phyloP scores from a whole-genome alignment of 2,329 filamentous ascomycete genomes.

The Monosporascus sp. region DNA sequence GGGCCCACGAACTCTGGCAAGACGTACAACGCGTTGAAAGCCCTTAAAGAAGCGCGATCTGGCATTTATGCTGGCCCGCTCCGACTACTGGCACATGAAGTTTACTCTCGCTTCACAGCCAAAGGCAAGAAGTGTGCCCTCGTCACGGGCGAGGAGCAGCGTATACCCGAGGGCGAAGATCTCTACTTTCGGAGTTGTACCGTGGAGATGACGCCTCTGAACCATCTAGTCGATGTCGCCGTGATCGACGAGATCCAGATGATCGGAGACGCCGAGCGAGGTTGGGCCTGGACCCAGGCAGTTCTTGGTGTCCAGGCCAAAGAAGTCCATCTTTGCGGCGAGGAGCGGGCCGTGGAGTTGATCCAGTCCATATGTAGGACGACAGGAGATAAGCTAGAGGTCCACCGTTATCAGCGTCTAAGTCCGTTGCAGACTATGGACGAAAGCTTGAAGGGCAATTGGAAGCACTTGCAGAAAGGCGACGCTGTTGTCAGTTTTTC shows the following conservation, averaged over 20 bases:
- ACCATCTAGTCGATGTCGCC: slow-evolving; percentile 68
- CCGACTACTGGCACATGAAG: slow-evolving; percentile 84
- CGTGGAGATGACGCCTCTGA: slow-evolving; percentile 76
- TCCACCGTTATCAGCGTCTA: slow-evolving; percentile 80
- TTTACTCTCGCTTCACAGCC: slow-evolving; percentile 80
- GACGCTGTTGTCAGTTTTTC: slow-evolving; percentile 89
- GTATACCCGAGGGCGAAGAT: slow-evolving; percentile 56
- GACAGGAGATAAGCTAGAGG: slow-evolving; percentile 74
- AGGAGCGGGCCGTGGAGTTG: slow-evolving; percentile 74
- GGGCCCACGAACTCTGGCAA: slow-evolving; percentile 98
- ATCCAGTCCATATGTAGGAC: slow-evolving; percentile 72
- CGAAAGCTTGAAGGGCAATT: slow-evolving; percentile 57
- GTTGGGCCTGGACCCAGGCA: slow-evolving; percentile 93
- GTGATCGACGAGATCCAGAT: slow-evolving; percentile 99
- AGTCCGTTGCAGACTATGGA: slow-evolving; percentile 68
- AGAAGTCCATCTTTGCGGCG: slow-evolving; percentile 91
- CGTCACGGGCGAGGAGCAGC: slow-evolving; percentile 86
- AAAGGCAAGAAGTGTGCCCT: slow-evolving; percentile 74
- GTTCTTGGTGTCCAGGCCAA: slow-evolving; percentile 80
- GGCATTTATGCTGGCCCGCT: slow-evolving; percentile 91
- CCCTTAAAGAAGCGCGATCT: slow-evolving; percentile 67
- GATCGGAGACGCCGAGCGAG: slow-evolving; percentile 75
- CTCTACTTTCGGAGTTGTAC: slow-evolving; percentile 75
- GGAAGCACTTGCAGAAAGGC: slow-evolving; percentile 72
- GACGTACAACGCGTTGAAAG: slow-evolving; percentile 88